Evolutionary conservation across 2,329 filamentous ascomycete genomes (phyloP).

Genomic region (Chrysoporthe cubensis): DNA sequence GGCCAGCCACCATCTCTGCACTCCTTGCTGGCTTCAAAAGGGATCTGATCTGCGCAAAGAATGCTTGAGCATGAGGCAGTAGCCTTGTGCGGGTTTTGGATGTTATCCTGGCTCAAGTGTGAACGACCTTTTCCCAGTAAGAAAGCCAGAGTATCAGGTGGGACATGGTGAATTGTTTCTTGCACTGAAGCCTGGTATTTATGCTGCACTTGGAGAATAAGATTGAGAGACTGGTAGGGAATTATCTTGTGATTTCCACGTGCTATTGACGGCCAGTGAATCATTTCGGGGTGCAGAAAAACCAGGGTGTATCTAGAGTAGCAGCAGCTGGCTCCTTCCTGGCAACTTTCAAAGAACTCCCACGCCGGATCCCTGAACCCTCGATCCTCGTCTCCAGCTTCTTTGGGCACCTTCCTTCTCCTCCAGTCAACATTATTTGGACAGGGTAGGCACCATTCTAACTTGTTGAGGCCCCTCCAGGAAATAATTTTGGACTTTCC

Average conservation of each 20-base stretch:
- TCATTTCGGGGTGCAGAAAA: background rate
- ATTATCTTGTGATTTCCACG: background rate
- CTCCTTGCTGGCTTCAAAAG: background rate
- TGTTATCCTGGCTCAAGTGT: background rate
- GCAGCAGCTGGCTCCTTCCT: slow-evolving; percentile 3
- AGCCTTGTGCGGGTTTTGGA: background rate
- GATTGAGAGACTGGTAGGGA: background rate
- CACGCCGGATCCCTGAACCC: too few relatives aligned
- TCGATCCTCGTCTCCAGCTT: background rate
- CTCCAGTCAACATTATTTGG: background rate
- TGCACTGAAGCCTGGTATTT: background rate
- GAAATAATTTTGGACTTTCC: background rate
- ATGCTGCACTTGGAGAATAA: background rate
- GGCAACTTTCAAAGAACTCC: background rate
- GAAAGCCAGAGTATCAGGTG: background rate
- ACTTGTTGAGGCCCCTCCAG: background rate
- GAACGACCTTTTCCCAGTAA: background rate
- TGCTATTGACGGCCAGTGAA: background rate
- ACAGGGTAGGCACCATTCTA: background rate
- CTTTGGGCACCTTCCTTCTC: background rate
- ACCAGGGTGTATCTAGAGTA: background rate
- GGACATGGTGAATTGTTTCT: background rate
- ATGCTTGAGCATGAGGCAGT: background rate
- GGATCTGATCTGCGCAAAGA: background rate
- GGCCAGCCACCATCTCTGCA: background rate